These are phyloP conservation scores for Vachellia pachyceras DNA, from an alignment of 306 rosid species.

Conservation along the genomic window DNA sequence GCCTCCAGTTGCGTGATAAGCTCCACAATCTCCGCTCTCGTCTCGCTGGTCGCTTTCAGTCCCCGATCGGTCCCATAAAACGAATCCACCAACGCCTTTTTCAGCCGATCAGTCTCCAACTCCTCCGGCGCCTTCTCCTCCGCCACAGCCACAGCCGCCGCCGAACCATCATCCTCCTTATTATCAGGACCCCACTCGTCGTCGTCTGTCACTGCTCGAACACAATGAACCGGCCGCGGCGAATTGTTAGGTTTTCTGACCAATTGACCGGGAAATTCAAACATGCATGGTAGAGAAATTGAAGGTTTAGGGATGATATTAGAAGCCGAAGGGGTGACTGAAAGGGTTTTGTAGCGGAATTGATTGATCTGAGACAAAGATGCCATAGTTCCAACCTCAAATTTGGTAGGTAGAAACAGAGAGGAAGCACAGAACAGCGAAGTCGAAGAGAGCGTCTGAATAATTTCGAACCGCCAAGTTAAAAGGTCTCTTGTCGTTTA, in stretches of 20 bases:
- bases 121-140: slow-evolving; percentile 46
- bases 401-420: not conserved
- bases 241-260: slow-evolving; percentile 29
- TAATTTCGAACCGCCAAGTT: not conserved
- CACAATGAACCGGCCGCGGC: slow-evolving; percentile 34
- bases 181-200: slow-evolving; percentile 60
- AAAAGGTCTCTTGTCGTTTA: not conserved
- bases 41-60: slow-evolving; percentile 71
- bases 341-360: slow-evolving; percentile 50
- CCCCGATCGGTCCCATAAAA: slow-evolving; percentile 89
- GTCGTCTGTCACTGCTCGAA: slow-evolving; percentile 44
- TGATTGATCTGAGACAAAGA: slow-evolving; percentile 57
- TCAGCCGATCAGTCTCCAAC: slow-evolving; percentile 57
- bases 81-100: slow-evolving; percentile 76
- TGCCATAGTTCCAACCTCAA: slow-evolving; percentile 51
- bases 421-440: not conserved
- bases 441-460: not conserved
- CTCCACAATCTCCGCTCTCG: slow-evolving; percentile 90
- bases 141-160: slow-evolving; percentile 48
- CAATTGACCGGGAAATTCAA: slow-evolving; percentile 34
- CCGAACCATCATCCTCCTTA: slow-evolving; percentile 43
- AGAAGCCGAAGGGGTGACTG: slow-evolving; percentile 36
- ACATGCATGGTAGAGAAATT: slow-evolving; percentile 40
- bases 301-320: slow-evolving; percentile 45
- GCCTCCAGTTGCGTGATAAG: slow-evolving; percentile 88